Evolutionary conservation across 2,329 filamentous ascomycete species (phyloP), one percentile per base, ranked within the genome.

Genomic region (Phoma sp.): DNA sequence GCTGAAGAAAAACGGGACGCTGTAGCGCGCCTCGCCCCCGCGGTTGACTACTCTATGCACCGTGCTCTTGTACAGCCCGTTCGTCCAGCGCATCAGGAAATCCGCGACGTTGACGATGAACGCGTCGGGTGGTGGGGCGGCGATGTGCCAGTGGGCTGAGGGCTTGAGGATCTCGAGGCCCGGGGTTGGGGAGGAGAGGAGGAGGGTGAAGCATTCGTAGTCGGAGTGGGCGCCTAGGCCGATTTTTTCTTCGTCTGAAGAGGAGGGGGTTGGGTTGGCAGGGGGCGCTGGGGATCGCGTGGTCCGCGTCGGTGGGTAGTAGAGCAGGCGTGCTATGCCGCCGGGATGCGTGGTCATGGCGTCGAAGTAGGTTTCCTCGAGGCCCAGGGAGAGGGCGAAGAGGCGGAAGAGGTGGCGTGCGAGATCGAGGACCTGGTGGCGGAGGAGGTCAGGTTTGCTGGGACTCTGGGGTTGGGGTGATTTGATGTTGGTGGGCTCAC

Each of bases 31-130:
- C 14, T 68, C 63, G 0, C 64, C 71, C 7, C 62, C 60, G 23
- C 66, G 58, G 44, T 82, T 82, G 30, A 78, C 73, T 1, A 78
- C 80, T 2, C 79, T 67, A 56, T 82, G 81, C n/a, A 83, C 74
- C 0, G 79, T 82, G 39, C 76, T 80, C 48, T 79, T 73, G 50
- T 80, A 83, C 40, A 68, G 52, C 14, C 78, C 80, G 49, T 83
- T 83, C 1, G 80, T 82, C 69, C 79, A 80, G 13, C 80, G 74
- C 74, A 80, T 80, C 57, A 83, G 64, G 47, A 77, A 80, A 60
- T 83, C 79, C 5, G 75, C 81, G 14, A 83, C 78, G 47, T 83
- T 83, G n/a, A 83, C 78, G 13, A 83, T 79, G 40, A 82, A 74
- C 0, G 79, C 74, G 1, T 73, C 77, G 1, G 72, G 70, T 1